Percentiles rank a stretch among this genome's conserved stretches.
Conservation (phyloP, 768 basidiomycete genomes). For the Rhodosporidiobolus odoratus region DNA sequence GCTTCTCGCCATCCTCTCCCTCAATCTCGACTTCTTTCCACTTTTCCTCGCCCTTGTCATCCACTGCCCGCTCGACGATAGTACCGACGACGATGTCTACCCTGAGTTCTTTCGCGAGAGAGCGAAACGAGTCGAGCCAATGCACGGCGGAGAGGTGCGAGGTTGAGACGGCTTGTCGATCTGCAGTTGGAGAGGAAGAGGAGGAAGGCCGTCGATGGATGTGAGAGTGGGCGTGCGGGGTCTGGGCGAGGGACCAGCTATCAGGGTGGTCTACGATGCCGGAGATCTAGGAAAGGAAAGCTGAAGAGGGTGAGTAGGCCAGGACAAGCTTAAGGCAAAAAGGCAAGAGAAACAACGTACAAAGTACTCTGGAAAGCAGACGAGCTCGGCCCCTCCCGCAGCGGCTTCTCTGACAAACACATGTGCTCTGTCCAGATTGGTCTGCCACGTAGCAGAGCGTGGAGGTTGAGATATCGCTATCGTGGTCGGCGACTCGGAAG, state of each 20-base stretch:
- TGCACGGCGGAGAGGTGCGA: neutral
- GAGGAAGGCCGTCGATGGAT: neutral
- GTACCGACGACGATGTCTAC: conserved; percentile 41
- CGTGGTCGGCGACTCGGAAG: neutral
- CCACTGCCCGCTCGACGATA: conserved; percentile 37
- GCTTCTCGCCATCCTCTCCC: neutral
- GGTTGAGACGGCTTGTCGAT: neutral
- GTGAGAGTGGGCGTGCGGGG: conserved; percentile 14
- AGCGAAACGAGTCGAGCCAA: conserved; percentile 29
- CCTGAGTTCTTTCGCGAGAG: conserved; percentile 31
- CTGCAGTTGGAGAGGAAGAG: neutral
- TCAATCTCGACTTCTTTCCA: conserved; percentile 1
- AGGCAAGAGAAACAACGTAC: neutral
- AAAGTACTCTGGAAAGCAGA: conserved; percentile 37
- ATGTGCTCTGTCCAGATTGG: conserved; percentile 19
- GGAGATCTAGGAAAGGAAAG: no score
- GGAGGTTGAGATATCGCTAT: no score
- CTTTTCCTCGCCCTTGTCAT: conserved; percentile 5
- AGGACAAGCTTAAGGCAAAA: neutral
- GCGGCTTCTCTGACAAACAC: conserved; percentile 19
- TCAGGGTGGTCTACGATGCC: conserved; percentile 23
- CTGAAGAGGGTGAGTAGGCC: neutral
- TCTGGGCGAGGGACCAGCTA: conserved; percentile 31
- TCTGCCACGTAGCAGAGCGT: neutral
- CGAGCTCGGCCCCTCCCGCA: conserved; percentile 16